A percentile compares a stretch with the other conserved stretches of the same genome.
Conservation (phyloP, 116 monocot genomes). For the Trichopus zeylanicus region DNA sequence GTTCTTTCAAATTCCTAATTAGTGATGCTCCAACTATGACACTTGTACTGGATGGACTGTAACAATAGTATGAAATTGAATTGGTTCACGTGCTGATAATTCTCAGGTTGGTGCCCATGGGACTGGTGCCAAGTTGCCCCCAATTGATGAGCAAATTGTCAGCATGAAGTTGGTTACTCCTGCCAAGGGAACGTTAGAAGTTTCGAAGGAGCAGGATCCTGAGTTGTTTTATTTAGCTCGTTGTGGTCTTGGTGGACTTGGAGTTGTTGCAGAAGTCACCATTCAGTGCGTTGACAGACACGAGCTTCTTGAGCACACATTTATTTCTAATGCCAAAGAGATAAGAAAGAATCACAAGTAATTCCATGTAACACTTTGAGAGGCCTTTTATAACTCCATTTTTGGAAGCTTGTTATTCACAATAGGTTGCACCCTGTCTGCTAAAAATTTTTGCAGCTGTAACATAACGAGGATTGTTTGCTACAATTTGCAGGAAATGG, state of each 20-base stretch:
- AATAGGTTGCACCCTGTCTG: no score
- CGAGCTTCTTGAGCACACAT: constrained; percentile 93
- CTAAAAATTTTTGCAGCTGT: neutral
- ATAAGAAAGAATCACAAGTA: constrained; percentile 97
- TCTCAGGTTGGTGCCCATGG: constrained; percentile 92
- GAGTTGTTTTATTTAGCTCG: constrained; percentile 91
- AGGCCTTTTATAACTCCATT: neutral
- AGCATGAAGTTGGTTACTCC: constrained; percentile 98
- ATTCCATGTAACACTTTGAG: neutral
- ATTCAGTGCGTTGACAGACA: constrained; percentile 92
- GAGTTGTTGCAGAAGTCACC: constrained; percentile 95
- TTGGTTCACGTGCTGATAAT: constrained; percentile 7
- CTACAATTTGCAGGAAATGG: constrained; percentile 68
- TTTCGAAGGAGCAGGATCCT: constrained; percentile 78
- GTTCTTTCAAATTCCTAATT: no score
- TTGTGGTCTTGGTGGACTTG: constrained; percentile 93
- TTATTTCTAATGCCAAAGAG: constrained; percentile 65
- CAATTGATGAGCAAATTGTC: constrained; percentile 89
- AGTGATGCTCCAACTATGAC: no score
- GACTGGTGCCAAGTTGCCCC: constrained; percentile 82
- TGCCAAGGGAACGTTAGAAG: constrained; percentile 78
- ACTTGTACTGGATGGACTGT: no score
- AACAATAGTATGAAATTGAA: neutral
- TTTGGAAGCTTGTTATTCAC: neutral
- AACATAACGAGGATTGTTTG: neutral